Conservation (phyloP, 371 early-diverging fungal genomes). For the Choanephora cucurbitarum region DNA sequence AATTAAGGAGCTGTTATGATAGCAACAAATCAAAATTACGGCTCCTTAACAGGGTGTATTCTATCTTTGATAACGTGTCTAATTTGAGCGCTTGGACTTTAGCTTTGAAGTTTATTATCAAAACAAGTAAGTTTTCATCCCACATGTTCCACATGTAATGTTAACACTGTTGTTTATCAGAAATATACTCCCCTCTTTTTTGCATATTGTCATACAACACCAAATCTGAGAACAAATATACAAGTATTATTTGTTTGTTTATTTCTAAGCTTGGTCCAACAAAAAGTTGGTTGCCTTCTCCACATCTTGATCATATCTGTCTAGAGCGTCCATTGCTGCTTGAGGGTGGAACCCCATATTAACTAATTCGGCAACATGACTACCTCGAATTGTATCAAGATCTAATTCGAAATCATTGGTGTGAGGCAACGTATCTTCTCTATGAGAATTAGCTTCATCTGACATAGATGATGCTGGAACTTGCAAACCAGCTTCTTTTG, state of each 20-base stretch:
- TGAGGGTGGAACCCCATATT: conserved; percentile 69
- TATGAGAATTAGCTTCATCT: not conserved
- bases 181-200: conserved; percentile 1
- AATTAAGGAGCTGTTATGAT: not conserved
- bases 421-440: conserved; percentile 1
- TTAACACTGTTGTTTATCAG: not conserved
- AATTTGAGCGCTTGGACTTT: conserved; percentile 21
- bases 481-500: not conserved
- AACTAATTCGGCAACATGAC: conserved; percentile 50
- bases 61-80: conserved; percentile 19
- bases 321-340: conserved; percentile 65
- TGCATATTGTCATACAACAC: not conserved
- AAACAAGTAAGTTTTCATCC: not conserved
- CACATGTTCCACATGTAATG: not conserved
- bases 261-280: conserved; percentile 51
- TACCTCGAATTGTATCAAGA: conserved; percentile 26
- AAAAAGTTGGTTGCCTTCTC: conserved; percentile 73
- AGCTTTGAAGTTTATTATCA: not conserved
- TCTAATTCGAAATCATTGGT: conserved; percentile 7
- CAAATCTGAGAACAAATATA: conserved; percentile 9
- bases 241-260: conserved; percentile 8
- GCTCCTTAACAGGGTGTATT: conserved; percentile 7
- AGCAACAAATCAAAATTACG: conserved; percentile 3
- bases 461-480: not conserved
- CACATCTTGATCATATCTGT: conserved; percentile 67